These are phyloP conservation scores for Trichopus zeylanicus DNA, from an alignment of 116 monocot genomes.

Conservation along the genomic window DNA sequence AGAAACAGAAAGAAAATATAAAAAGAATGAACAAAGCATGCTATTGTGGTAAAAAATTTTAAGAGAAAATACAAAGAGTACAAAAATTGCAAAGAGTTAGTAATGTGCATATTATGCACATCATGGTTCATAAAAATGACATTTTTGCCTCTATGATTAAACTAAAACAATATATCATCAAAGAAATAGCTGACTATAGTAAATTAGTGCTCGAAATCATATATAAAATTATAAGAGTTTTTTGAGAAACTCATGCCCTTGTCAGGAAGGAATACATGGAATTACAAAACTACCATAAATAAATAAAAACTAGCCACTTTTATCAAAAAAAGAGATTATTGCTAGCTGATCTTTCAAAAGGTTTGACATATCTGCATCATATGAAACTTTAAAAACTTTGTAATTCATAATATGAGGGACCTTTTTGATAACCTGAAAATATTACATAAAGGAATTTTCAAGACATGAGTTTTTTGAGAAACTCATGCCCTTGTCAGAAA, in stretches of 20 bases:
- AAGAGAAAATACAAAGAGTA: too few species aligned
- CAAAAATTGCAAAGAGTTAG: too few species aligned
- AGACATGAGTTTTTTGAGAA: too few species aligned
- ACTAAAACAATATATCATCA: neutral
- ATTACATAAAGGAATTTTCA: neutral
- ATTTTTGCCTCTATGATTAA: neutral
- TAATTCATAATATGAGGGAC: conserved; percentile 70
- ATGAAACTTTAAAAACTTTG: conserved; percentile 52
- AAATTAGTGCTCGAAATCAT: neutral
- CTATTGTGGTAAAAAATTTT: too few species aligned
- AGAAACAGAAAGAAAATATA: too few species aligned
- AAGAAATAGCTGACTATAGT: neutral
- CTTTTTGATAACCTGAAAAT: conserved; percentile 51
- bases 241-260: too few species aligned
- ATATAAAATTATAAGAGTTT: too few species aligned
- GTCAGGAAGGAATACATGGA: neutral
- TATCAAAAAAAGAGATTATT: conserved; percentile 53
- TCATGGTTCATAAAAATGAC: neutral
- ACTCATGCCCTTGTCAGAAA: too few species aligned
- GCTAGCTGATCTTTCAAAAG: conserved; percentile 65
- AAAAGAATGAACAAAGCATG: too few species aligned
- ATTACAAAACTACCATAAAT: neutral
- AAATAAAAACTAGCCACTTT: conserved; percentile 8
- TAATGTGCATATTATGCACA: too few species aligned
- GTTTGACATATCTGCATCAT: conserved; percentile 25